Conservation (phyloP, 2,329 filamentous ascomycete species). For the Periconia sp. region DNA sequence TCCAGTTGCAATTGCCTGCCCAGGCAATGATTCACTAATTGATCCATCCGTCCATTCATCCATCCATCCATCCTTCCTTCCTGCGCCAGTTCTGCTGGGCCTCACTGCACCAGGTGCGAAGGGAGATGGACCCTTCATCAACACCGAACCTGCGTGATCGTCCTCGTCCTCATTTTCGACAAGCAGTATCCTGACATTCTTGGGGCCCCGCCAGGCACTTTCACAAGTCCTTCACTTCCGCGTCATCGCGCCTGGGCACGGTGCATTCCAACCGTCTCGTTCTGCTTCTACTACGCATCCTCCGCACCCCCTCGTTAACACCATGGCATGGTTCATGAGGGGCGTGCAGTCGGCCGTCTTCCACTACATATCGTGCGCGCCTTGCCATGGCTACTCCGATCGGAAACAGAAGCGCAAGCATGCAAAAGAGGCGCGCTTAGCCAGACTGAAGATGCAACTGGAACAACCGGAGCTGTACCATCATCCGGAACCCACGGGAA, state of each 20-base stretch:
- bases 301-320: background rate
- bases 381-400: conserved; percentile 72
- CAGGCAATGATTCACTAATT: conserved; percentile 7
- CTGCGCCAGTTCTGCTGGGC: background rate
- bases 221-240: background rate
- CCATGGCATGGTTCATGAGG: conserved; percentile 46
- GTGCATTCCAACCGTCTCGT: too few relatives aligned
- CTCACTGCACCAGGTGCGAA: background rate
- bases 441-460: conserved; percentile 65
- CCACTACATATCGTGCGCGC: conserved; percentile 75
- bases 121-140: conserved; percentile 20
- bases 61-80: background rate
- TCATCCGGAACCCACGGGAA: conserved; percentile 80
- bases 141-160: conserved; percentile 21
- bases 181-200: conserved; percentile 6
- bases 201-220: conserved; percentile 5
- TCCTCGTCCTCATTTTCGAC: conserved; percentile 13
- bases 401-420: conserved; percentile 70
- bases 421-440: conserved; percentile 67
- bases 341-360: conserved; percentile 74
- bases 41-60: background rate
- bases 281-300: background rate
- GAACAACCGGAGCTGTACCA: conserved; percentile 74
- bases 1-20: conserved; percentile 3
- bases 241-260: conserved; percentile 1